These are phyloP conservation scores for Letharia lupina DNA, from an alignment of 495 filamentous ascomycete genomes.

Conservation along the genomic window DNA sequence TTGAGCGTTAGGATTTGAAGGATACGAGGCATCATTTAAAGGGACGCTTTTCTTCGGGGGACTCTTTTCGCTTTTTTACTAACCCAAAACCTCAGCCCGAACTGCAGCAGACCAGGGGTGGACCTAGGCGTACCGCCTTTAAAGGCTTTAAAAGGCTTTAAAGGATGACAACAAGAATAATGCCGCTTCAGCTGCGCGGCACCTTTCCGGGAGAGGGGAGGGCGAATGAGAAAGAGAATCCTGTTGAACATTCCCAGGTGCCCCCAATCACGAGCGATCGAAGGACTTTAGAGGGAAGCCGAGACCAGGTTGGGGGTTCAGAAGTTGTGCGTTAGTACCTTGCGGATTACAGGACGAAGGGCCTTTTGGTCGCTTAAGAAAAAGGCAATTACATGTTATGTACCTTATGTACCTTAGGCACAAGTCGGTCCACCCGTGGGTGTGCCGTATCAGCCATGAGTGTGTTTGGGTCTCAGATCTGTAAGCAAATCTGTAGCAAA, in stretches of 20 bases:
- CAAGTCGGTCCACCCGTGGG: neutral
- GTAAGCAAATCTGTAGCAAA: conserved; percentile 21
- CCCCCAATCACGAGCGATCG: conserved; percentile 18
- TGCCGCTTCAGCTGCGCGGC: conserved; percentile 19
- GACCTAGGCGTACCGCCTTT: conserved; percentile 13
- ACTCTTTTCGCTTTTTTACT: neutral
- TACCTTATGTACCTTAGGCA: no score
- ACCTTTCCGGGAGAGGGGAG: conserved; percentile 16
- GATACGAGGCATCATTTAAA: conserved; percentile 9
- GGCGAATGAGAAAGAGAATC: conserved; percentile 14
- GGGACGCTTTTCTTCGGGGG: conserved; percentile 5
- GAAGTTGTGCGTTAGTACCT: conserved; percentile 18
- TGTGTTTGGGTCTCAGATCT: conserved; percentile 16
- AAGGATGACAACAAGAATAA: conserved; percentile 12
- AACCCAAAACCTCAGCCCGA: conserved; percentile 13
- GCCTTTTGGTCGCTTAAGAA: conserved; percentile 24
- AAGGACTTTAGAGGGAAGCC: conserved; percentile 13
- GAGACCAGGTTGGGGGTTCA: conserved; percentile 19
- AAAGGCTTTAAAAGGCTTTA: neutral
- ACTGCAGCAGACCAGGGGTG: conserved; percentile 13
- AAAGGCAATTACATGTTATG: conserved; percentile 2
- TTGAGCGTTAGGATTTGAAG: neutral
- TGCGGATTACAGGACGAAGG: conserved; percentile 6
- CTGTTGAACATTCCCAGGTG: conserved; percentile 8
- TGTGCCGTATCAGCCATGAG: neutral